Conservation (phyloP, 495 filamentous ascomycete species). For the Aspergillus olivimuriae region DNA sequence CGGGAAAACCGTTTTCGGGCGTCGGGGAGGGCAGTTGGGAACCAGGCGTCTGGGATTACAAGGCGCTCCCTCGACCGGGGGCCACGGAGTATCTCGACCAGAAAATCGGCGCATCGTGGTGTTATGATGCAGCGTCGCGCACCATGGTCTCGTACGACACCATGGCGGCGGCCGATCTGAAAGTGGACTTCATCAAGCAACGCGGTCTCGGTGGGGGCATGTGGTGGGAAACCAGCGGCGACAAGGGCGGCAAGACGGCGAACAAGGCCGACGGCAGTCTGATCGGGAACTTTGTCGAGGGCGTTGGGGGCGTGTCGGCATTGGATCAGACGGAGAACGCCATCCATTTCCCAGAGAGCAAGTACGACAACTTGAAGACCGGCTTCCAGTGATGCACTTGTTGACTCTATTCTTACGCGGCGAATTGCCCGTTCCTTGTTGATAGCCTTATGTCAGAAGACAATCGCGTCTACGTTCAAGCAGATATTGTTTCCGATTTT, state of each 20-base stretch:
- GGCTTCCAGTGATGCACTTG: slow-evolving; percentile 37
- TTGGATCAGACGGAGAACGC: slow-evolving; percentile 63
- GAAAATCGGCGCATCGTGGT: slow-evolving; percentile 57
- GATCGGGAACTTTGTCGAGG: slow-evolving; percentile 52
- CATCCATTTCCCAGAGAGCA: slow-evolving; percentile 63
- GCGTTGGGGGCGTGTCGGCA: slow-evolving; percentile 36
- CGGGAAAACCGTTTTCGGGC: slow-evolving; percentile 62
- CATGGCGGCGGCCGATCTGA: slow-evolving; percentile 49
- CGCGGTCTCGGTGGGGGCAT: slow-evolving; percentile 74
- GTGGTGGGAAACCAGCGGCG: slow-evolving; percentile 91
- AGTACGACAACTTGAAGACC: slow-evolving; percentile 69
- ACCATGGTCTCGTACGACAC: slow-evolving; percentile 78
- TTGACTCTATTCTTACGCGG: too few relatives aligned
- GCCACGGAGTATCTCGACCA: slow-evolving; percentile 32
- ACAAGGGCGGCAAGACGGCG: slow-evolving; percentile 46
- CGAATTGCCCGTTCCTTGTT: too few relatives aligned
- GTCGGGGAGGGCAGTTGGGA: slow-evolving; percentile 66
- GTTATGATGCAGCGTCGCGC: slow-evolving; percentile 53
- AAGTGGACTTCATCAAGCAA: slow-evolving; percentile 59
- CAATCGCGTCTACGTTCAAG: not conserved
- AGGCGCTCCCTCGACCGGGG: slow-evolving; percentile 48
- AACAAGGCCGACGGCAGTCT: slow-evolving; percentile 49
- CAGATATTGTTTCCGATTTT: slow-evolving; percentile 10
- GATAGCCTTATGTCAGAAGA: too few relatives aligned
- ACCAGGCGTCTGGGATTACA: slow-evolving; percentile 78